Conservation (phyloP, 208 protist genomes). For the Novymonas esmeraldas region DNA sequence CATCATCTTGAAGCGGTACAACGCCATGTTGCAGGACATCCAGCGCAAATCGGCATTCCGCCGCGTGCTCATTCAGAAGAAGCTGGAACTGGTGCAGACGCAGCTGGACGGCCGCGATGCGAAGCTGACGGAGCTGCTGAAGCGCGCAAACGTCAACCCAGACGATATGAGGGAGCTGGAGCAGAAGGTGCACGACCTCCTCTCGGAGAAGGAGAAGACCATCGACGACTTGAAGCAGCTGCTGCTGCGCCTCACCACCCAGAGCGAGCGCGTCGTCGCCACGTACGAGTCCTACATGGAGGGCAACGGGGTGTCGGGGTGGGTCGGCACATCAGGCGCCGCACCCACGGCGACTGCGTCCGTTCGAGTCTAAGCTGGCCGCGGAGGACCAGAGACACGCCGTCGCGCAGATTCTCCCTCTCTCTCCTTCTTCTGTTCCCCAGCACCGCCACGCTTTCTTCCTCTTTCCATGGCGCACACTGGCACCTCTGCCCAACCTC, state of each 20-base stretch:
- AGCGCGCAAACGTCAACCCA: conserved; percentile 94
- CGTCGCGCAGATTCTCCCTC: too few species aligned
- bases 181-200: conserved; percentile 94
- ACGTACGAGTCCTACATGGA: conserved; percentile 89
- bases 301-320: conserved; percentile 70
- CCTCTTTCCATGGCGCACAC: too few species aligned
- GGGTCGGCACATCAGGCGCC: conserved; percentile 18
- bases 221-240: conserved; percentile 95
- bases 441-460: too few species aligned
- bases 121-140: conserved; percentile 93
- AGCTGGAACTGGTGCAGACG: conserved; percentile 92
- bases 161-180: conserved; percentile 91
- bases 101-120: conserved; percentile 94
- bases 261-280: conserved; percentile 61
- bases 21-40: conserved; percentile 95
- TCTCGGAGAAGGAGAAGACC: conserved; percentile 96
- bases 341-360: not conserved
- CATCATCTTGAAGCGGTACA: conserved; percentile 95
- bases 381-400: too few species aligned
- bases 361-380: not conserved
- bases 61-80: conserved; percentile 95
- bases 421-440: too few species aligned
- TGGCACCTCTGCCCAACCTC: too few species aligned
- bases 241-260: conserved; percentile 66
- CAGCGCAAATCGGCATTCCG: conserved; percentile 95